These are phyloP conservation scores for Metschnikowia lochheadii DNA, from an alignment of 805 yeast genomes.

Conservation along the genomic window DNA sequence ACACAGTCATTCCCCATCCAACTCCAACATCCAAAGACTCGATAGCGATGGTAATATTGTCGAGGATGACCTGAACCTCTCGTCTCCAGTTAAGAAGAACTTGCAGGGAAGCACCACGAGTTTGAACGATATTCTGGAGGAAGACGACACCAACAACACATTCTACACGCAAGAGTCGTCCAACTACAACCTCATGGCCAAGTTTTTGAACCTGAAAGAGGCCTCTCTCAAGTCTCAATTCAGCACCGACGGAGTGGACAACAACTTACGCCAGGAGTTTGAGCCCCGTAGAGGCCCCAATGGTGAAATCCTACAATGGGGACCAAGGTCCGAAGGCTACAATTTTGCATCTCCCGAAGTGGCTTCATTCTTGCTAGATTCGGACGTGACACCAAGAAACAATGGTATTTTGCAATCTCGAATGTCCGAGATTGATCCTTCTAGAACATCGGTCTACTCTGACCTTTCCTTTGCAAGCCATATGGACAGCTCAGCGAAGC, in stretches of 20 bases:
- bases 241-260: neutral
- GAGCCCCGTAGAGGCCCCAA: slow-evolving; percentile 24
- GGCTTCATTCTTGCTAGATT: slow-evolving; percentile 9
- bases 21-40: slow-evolving; percentile 40
- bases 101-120: slow-evolving; percentile 3
- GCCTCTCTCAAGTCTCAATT: slow-evolving; percentile 3
- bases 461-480: slow-evolving; percentile 8
- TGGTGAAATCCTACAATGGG: slow-evolving; percentile 20
- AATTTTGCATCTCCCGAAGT: slow-evolving; percentile 12
- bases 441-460: slow-evolving; percentile 12
- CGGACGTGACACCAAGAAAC: slow-evolving; percentile 7
- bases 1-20: slow-evolving; percentile 27
- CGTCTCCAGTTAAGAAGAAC: slow-evolving; percentile 14
- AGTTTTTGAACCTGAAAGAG: slow-evolving; percentile 12
- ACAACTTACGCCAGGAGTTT: slow-evolving; percentile 25
- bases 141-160: slow-evolving; percentile 8
- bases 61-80: slow-evolving; percentile 12
- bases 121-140: slow-evolving; percentile 15
- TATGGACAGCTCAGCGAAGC: slow-evolving; percentile 30
- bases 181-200: slow-evolving; percentile 15
- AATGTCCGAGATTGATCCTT: neutral
- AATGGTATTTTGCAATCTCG: neutral
- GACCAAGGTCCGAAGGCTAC: slow-evolving; percentile 23
- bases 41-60: slow-evolving; percentile 45
- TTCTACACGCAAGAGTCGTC: slow-evolving; percentile 15